Evolutionary conservation across 2,329 filamentous ascomycete genomes (phyloP).

Genomic region (Biscogniauxia marginata): DNA sequence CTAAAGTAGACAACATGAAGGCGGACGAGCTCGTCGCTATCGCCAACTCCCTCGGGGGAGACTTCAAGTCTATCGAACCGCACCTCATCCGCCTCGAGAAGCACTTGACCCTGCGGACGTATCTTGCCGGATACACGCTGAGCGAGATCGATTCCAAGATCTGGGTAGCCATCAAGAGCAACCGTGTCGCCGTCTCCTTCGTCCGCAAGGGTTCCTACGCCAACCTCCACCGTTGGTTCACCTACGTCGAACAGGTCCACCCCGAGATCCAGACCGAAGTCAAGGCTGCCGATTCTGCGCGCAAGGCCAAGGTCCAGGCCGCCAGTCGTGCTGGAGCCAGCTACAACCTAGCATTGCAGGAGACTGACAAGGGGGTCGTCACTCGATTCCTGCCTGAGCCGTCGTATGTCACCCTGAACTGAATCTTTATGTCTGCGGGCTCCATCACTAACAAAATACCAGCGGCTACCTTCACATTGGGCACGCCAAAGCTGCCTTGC

Average conservation of each 20-base stretch:
- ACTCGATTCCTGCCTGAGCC: conserved; percentile 94
- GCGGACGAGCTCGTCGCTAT: conserved; percentile 53
- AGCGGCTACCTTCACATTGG: conserved; percentile 90
- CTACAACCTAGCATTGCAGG: conserved; percentile 84
- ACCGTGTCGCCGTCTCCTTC: conserved; percentile 79
- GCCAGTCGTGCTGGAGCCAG: conserved; percentile 76
- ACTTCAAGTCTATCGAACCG: conserved; percentile 81
- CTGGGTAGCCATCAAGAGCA: conserved; percentile 80
- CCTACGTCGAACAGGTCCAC: conserved; percentile 77
- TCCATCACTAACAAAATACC: conserved; percentile 2
- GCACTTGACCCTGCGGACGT: conserved; percentile 82
- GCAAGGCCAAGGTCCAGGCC: conserved; percentile 66
- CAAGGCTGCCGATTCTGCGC: conserved; percentile 67
- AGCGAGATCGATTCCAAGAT: conserved; percentile 76
- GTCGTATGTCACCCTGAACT: conserved; percentile 62
- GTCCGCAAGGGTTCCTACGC: conserved; percentile 74
- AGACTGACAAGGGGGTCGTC: conserved; percentile 84
- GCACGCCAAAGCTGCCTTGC: conserved; percentile 87
- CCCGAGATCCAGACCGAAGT: conserved; percentile 72
- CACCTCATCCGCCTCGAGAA: conserved; percentile 77
- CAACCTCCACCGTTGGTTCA: conserved; percentile 85
- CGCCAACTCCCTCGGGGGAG: conserved; percentile 52
- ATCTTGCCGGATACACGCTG: conserved; percentile 77
- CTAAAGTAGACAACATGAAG: too few relatives aligned
- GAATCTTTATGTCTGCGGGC: not conserved